phyloP scores from a whole-genome alignment of 2,329 filamentous ascomycete genomes.

The Myriosclerotinia curreyana region DNA sequence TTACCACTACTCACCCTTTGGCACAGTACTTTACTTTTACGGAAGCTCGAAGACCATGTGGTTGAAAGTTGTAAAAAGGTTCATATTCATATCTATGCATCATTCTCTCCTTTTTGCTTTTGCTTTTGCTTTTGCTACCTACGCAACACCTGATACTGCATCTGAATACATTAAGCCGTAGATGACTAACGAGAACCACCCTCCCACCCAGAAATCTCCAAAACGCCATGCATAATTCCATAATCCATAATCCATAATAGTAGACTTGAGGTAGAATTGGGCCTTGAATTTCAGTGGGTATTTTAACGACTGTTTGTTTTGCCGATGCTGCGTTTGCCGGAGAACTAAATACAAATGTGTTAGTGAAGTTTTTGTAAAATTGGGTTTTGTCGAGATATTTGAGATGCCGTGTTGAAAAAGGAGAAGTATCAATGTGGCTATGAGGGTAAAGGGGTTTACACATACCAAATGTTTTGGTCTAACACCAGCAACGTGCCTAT shows the following conservation, averaged over 20 bases:
- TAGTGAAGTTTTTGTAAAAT: constrained; percentile 26
- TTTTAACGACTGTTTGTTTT: constrained; percentile 72
- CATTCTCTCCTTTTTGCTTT: constrained; percentile 4
- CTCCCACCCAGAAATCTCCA: constrained; percentile 14
- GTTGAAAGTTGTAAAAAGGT: neutral
- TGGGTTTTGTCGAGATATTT: neutral
- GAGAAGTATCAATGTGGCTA: neutral
- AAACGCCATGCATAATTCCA: constrained; percentile 21
- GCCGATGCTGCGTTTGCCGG: constrained; percentile 91
- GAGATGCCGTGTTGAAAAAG: neutral
- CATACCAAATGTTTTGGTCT: constrained; percentile 88
- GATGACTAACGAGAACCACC: constrained; percentile 16
- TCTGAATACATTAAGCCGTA: constrained; percentile 19
- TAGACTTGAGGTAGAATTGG: constrained; percentile 14
- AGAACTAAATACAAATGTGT: constrained; percentile 54
- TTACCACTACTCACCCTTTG: no score
- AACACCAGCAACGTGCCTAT: constrained; percentile 80
- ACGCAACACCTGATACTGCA: constrained; percentile 14
- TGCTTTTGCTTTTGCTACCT: constrained; percentile 16
- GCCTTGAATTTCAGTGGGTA: constrained; percentile 17
- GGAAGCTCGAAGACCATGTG: neutral
- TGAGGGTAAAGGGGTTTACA: constrained; percentile 33
- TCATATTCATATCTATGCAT: constrained; percentile 8
- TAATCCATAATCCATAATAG: constrained; percentile 17
- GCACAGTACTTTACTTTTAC: no score